Evolutionary conservation across 306 rosid genomes (phyloP), one percentile per base, ranked within the genome.

Genomic region (Castanopsis chinensis): DNA sequence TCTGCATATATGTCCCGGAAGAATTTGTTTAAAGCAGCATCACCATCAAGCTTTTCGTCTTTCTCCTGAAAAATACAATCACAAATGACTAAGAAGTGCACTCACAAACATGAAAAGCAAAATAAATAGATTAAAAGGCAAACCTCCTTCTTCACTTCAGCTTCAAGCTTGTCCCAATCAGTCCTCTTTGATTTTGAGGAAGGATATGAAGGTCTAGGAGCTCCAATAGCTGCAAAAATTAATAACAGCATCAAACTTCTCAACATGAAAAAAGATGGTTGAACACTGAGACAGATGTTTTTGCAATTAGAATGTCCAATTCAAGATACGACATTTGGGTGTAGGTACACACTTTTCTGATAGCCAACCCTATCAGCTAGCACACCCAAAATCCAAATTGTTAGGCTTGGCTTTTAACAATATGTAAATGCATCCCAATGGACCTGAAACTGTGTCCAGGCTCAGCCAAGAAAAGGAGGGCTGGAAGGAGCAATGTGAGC

Each of bases 81-180:
- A 52, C 8, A 1, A n/a, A 80, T 59, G 61, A 73, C 43, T 45
- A 76, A 45, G 57, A 76, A 49, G 32, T 35, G 72, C 56, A 69
- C 72, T 11, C 9, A 49, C 51, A 17, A 65, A 60, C 17, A 37
- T 28, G 8, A 52, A 63, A 10, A 10, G 14, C 21, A 11, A 74
- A 80, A 77, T 3, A 79, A 33, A 32, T 2, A 74, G 19, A 73
- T 9, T 73, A 32, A 49, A 8, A 78, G 68, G 74, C 88, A 74
- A 19, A 95, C 99, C 99, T 93, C 92, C 69, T 83, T 95, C 88
- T 91, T 95, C 79, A 95, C 92, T 83, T 90, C 52, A 21, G 97
- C 98, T 82, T 90, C 99, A 41, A 95, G 84, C 86, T 91, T 93
- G 78, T 95, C 97, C 99, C 99, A 95, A 81, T 95, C 93, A 28